Percentiles rank a stretch among this genome's conserved stretches.
Conservation (phyloP, 2,329 filamentous ascomycete genomes). For the Claviceps sp. region DNA sequence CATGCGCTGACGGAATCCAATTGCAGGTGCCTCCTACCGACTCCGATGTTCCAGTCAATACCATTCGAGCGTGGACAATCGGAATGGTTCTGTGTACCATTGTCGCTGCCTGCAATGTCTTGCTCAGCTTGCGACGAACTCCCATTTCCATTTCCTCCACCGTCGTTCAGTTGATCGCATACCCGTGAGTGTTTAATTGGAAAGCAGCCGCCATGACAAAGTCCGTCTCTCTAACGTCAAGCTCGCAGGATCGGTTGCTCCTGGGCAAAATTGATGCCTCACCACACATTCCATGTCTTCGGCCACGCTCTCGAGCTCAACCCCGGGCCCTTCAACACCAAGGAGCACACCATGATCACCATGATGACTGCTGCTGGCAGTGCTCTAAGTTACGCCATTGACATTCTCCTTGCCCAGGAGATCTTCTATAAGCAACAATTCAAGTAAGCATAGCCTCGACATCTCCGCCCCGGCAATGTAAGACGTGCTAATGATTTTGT, state of each 20-base stretch:
- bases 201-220: not conserved
- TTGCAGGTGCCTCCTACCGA: conserved; percentile 25
- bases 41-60: conserved; percentile 41
- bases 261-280: conserved; percentile 21
- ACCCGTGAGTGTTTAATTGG: conserved; percentile 22
- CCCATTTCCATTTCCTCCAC: conserved; percentile 38
- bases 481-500: no score
- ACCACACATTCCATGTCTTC: conserved; percentile 17
- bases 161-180: conserved; percentile 41
- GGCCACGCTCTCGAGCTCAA: conserved; percentile 22
- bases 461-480: no score
- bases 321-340: conserved; percentile 29
- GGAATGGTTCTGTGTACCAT: conserved; percentile 44
- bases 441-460: conserved; percentile 7
- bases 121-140: conserved; percentile 36
- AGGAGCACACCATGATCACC: conserved; percentile 36
- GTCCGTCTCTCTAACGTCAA: not conserved
- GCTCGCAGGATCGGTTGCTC: conserved; percentile 14
- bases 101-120: conserved; percentile 42
- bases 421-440: conserved; percentile 39
- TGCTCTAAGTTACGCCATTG: conserved; percentile 21
- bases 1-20: not conserved
- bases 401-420: conserved; percentile 29
- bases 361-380: conserved; percentile 28
- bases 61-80: conserved; percentile 46